Base-by-base conservation (phyloP, 192 early-diverging fungal species). In the Paraglomus occultum region DNA sequence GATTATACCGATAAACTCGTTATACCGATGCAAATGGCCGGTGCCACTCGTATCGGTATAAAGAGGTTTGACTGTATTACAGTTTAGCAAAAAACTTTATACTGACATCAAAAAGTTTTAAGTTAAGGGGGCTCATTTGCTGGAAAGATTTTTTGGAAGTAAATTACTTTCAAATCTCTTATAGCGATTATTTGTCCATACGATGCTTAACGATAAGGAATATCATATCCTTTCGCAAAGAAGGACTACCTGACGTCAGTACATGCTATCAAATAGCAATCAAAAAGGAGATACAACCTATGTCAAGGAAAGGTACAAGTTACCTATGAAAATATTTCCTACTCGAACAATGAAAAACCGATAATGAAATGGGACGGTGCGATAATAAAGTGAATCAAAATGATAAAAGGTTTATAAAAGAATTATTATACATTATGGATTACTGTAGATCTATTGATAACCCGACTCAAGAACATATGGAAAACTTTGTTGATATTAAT, bases 301-400 rank as follows among this genome's bases (percentile, higher is more conserved):
- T 52, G 17, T 52, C 22, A 8, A 52, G 6, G 12, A 52, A 52
- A 52, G 8, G 51, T 20, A 10, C 15, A 52, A 52, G 51, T 52
- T 22, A 52, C 51, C 51, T 52, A 12, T 52, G 11, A 12, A 52
- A 52, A 52, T 51, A 12, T 54, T 17, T 54, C 52, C 17, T 3
- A 11, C 9, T 9, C 52, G 15, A 31, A 54, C 31, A 54, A 54
- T 54, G 17, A 54, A 17, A n/a, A 54, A 54, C 14, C 4, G 22
- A 6, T 66, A 39, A 66, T 66, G 31, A 31, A 51, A 9, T 64
- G 64, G 64, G 64, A 52, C 42, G 64, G 64, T 54, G 52, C 14
- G 10, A 54, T 2, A 54, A 54, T 52, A 52, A 10, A 5, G 17
- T 54, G 14, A 54, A 11, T 7, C 18, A 54, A 54, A 54, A 54